Conservation (phyloP, 768 basidiomycete genomes). For the Podaxis sp. region DNA sequence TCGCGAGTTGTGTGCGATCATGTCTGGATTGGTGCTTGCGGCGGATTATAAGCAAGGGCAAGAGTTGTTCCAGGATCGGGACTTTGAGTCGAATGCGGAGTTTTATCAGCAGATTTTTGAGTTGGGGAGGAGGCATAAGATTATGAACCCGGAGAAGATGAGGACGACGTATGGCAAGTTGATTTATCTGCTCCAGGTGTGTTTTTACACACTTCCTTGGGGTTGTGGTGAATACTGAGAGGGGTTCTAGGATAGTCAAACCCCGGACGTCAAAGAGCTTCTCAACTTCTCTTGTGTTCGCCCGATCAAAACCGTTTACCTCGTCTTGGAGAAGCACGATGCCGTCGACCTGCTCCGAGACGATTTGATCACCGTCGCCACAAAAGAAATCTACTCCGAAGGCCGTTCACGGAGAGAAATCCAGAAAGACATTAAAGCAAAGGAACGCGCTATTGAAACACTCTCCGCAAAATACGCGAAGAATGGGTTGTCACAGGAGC, state of each 20-base stretch:
- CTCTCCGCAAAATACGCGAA: constrained; percentile 65
- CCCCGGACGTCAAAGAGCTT: constrained; percentile 77
- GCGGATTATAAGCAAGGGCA: constrained; percentile 91
- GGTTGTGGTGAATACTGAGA: constrained; percentile 13
- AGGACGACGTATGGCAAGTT: constrained; percentile 85
- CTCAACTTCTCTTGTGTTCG: constrained; percentile 77
- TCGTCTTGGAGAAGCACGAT: constrained; percentile 61
- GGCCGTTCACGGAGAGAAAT: constrained; percentile 73
- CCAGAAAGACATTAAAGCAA: constrained; percentile 80
- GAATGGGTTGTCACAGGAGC: constrained; percentile 60
- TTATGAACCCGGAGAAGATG: constrained; percentile 94
- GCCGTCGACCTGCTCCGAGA: constrained; percentile 73
- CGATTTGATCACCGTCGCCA: constrained; percentile 72
- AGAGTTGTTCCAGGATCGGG: constrained; percentile 77
- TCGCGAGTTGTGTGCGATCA: constrained; percentile 82
- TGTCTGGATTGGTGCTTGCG: constrained; percentile 79
- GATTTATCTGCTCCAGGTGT: constrained; percentile 79
- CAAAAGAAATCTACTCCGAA: constrained; percentile 80
- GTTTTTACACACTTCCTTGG: constrained; percentile 16
- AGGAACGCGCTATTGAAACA: constrained; percentile 82
- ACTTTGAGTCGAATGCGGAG: constrained; percentile 76
- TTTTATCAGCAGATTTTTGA: constrained; percentile 84
- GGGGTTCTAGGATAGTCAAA: constrained; percentile 71
- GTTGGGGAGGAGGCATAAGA: constrained; percentile 82
- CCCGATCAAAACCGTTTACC: constrained; percentile 75